Conservation (phyloP, 768 basidiomycete species). For the Mycena epipterygia region DNA sequence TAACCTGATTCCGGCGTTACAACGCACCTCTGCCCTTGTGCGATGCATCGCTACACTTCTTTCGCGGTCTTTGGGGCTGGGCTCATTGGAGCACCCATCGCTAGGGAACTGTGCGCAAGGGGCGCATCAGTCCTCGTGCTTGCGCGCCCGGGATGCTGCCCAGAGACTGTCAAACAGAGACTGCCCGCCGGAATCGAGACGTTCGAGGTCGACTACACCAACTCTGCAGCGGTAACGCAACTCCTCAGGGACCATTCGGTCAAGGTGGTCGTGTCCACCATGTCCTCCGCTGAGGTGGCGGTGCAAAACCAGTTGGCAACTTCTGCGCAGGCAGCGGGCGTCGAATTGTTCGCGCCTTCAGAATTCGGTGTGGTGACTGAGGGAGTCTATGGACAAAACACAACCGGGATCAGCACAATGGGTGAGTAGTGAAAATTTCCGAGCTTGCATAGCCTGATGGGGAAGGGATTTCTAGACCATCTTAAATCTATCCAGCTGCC, state of each 20-base stretch:
- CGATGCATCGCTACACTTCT: conserved; percentile 42
- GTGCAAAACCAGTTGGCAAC: conserved; percentile 46
- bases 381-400: conserved; percentile 40
- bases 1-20: background rate
- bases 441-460: background rate
- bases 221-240: conserved; percentile 38
- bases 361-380: conserved; percentile 53
- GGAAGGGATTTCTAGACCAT: conserved; percentile 41
- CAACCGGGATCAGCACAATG: conserved; percentile 38
- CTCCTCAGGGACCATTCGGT: conserved; percentile 44
- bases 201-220: conserved; percentile 43
- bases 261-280: conserved; percentile 50
- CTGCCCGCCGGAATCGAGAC: conserved; percentile 39
- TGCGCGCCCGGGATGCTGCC: conserved; percentile 23
- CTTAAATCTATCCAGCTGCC: conserved; percentile 47
- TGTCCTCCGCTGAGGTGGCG: conserved; percentile 45
- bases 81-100: conserved; percentile 50
- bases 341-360: conserved; percentile 51
- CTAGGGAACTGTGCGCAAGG: conserved; percentile 35
- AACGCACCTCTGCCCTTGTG: background rate
- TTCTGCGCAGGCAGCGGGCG: conserved; percentile 48
- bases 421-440: conserved; percentile 39
- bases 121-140: conserved; percentile 33
- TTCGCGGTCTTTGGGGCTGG: conserved; percentile 54
- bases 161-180: background rate